Percentiles rank a stretch among this genome's conserved stretches.
Evolutionary conservation across 306 rosid species (phyloP).

Genomic region (Aeschynomene evenia): DNA sequence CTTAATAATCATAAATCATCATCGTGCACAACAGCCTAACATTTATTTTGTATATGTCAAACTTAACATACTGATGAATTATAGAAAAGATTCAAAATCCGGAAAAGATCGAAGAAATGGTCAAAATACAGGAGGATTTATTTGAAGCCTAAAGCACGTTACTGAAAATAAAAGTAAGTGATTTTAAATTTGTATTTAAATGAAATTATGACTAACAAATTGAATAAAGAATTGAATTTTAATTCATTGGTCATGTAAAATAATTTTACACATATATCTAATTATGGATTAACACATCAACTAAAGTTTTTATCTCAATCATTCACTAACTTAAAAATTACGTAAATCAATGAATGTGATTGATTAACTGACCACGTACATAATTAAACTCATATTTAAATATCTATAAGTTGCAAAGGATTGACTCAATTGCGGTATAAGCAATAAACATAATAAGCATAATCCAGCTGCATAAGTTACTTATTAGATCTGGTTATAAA

Average conservation of each 20-base stretch:
- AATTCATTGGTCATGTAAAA: too few relatives aligned
- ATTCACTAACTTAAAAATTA: too few relatives aligned
- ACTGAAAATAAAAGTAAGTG: background rate
- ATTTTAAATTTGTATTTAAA: background rate
- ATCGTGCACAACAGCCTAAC: constrained; percentile 23
- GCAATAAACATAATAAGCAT: background rate
- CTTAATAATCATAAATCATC: background rate
- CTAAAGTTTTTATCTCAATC: too few relatives aligned
- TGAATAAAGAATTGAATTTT: too few relatives aligned
- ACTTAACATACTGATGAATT: background rate
- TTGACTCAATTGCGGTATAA: background rate
- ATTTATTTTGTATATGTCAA: background rate
- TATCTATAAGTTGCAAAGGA: background rate
- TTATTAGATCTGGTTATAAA: background rate
- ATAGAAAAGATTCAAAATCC: constrained; percentile 14
- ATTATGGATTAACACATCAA: too few relatives aligned
- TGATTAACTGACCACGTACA: too few relatives aligned
- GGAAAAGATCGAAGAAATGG: constrained; percentile 2
- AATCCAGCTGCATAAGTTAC: background rate
- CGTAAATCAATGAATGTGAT: too few relatives aligned
- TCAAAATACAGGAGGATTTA: background rate
- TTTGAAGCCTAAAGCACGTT: background rate
- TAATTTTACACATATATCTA: too few relatives aligned
- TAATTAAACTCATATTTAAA: too few relatives aligned
- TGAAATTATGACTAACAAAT: background rate